Percentiles rank a stretch among this genome's conserved stretches.
Conservation (phyloP, 192 early-diverging fungal species). For the Backusella luteola region DNA sequence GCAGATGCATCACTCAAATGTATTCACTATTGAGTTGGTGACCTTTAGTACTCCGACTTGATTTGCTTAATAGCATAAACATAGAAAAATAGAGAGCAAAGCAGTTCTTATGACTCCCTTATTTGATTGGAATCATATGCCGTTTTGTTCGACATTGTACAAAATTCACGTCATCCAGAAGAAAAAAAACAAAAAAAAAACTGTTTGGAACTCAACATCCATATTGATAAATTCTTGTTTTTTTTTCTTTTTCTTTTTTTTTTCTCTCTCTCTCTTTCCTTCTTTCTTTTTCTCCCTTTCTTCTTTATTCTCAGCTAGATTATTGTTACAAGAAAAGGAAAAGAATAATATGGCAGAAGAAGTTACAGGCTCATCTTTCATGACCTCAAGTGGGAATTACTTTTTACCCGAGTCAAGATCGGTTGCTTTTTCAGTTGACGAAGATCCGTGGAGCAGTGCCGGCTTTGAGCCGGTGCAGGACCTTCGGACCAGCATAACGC, state of each 20-base stretch:
- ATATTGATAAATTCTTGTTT: neutral
- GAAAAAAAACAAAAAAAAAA: neutral
- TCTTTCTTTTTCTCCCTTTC: neutral
- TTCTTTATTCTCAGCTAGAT: neutral
- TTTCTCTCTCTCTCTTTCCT: neutral
- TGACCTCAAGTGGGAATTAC: neutral
- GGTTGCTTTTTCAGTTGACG: constrained; percentile 14
- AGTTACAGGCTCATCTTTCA: neutral
- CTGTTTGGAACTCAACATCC: neutral
- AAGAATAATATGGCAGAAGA: neutral
- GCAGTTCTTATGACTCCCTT: neutral
- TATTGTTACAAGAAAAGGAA: neutral
- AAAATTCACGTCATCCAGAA: neutral
- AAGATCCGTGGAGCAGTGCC: constrained; percentile 24
- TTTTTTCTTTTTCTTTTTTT: neutral
- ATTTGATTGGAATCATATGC: neutral
- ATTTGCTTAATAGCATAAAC: too few relatives aligned
- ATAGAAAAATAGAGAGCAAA: neutral
- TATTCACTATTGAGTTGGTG: too few relatives aligned
- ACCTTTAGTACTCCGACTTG: too few relatives aligned
- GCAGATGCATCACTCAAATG: too few relatives aligned
- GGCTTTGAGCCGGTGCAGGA: constrained; percentile 3
- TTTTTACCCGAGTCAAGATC: constrained; percentile 13
- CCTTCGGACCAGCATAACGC: neutral
- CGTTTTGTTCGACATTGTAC: constrained; percentile 2